Conservation (phyloP, 164 flowering plant genomes). For the Berberis thunbergii region DNA sequence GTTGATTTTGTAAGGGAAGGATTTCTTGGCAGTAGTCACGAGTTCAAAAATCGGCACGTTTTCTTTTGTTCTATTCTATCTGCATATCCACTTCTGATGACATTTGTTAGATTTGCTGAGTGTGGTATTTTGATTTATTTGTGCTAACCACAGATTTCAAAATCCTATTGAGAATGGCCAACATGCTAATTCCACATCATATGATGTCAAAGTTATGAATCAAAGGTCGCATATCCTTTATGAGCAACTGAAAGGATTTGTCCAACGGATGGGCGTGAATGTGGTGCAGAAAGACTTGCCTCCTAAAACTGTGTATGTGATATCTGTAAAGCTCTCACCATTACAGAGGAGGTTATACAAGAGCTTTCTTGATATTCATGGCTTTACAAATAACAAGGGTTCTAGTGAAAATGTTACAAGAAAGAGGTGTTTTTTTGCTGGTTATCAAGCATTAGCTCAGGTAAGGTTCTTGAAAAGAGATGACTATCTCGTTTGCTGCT, state of each 20-base stretch:
- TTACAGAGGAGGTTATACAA: constrained; percentile 79
- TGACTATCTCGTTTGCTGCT: neutral
- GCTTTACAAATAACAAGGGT: constrained; percentile 52
- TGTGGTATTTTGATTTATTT: neutral
- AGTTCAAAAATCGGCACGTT: constrained; percentile 79
- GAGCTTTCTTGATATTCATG: constrained; percentile 83
- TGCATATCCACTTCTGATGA: constrained; percentile 3
- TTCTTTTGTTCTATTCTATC: neutral
- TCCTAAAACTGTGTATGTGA: constrained; percentile 90
- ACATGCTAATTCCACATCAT: constrained; percentile 79
- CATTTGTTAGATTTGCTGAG: neutral
- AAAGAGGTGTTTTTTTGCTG: constrained; percentile 75
- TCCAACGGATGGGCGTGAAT: constrained; percentile 93
- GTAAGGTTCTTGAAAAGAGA: constrained; percentile 23
- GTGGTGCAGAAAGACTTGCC: constrained; percentile 94
- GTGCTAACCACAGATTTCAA: constrained; percentile 61
- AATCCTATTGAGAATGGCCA: constrained; percentile 98
- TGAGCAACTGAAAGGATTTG: constrained; percentile 95
- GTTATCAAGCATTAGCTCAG: constrained; percentile 95
- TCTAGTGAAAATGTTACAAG: constrained; percentile 45
- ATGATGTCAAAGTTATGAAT: constrained; percentile 93
- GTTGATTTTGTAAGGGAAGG: constrained; percentile 99
- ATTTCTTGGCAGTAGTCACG: constrained; percentile 95
- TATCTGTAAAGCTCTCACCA: constrained; percentile 86
- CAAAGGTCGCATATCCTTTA: constrained; percentile 95